These are phyloP conservation scores for Aspergillus olivimuriae DNA, from an alignment of 495 filamentous ascomycete species.

Conservation along the genomic window DNA sequence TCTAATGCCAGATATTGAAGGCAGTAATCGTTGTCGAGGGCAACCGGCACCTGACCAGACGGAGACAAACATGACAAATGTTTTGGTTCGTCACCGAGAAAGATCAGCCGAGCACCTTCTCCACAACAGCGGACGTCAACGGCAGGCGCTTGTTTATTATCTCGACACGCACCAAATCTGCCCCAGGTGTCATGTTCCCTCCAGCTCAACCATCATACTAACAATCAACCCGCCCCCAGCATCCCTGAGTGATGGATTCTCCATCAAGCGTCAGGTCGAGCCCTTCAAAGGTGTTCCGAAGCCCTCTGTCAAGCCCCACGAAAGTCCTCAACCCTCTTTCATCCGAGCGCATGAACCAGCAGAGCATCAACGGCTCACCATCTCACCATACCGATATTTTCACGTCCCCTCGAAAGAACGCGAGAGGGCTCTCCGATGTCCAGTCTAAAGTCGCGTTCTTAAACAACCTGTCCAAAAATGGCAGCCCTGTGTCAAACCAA, in stretches of 20 bases:
- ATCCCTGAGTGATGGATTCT: constrained; percentile 30
- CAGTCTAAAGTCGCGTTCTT: constrained; percentile 82
- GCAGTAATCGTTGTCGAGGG: constrained; percentile 23
- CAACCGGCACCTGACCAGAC: constrained; percentile 32
- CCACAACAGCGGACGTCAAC: constrained; percentile 16
- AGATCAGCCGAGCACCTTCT: constrained; percentile 12
- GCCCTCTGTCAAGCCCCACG: constrained; percentile 35
- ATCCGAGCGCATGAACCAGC: constrained; percentile 74
- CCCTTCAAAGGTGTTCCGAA: constrained; percentile 10
- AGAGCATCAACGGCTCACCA: constrained; percentile 49
- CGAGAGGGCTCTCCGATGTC: constrained; percentile 59
- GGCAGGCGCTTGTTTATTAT: too few relatives aligned
- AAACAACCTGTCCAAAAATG: constrained; percentile 61
- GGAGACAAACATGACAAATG: constrained; percentile 29
- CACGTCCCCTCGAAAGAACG: constrained; percentile 31
- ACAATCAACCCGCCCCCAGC: constrained; percentile 10
- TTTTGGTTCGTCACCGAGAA: constrained; percentile 28
- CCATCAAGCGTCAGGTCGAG: constrained; percentile 38
- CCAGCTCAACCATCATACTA: constrained; percentile 5
- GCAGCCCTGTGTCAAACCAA: constrained; percentile 48
- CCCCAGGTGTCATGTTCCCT: too few relatives aligned
- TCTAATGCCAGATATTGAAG: neutral
- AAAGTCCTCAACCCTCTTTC: constrained; percentile 68
- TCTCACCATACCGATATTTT: constrained; percentile 43
- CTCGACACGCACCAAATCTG: constrained; percentile 2